Base-by-base conservation (phyloP, 768 basidiomycete genomes). In the Termitomyces sp. region DNA sequence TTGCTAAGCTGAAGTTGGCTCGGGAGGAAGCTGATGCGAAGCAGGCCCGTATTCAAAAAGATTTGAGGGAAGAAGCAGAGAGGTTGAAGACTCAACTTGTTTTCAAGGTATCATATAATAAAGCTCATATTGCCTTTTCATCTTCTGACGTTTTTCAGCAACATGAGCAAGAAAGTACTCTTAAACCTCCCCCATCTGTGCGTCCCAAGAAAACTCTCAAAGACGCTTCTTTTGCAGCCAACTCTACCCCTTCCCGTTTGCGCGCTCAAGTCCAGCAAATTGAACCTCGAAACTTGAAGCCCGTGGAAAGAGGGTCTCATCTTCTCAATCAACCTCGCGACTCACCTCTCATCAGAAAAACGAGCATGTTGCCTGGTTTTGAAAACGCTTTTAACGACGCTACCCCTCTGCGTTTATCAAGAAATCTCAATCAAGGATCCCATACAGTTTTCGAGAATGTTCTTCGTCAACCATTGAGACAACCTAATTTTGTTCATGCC, bases 11-110 rank as follows among this genome's bases (percentile, higher is more conserved):
- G 45, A 83, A 80, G 64, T 65, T 76, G 1, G 80, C 81, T 2
- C 87, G 82, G 60, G 83, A 84, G 51, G 81, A 82, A 54, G 77
- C 78, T 0, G 85, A 87, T 58, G 73, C 76, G 5, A 80, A 76
- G 58, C 80, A 82, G 55, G 63, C 68, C 4, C 74, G 81, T 52
- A 62, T 83, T 48, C 82, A 85, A 56, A 84, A 81, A 63, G 78
- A 84, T 45, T 72, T 83, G 70, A 82, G 82, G 60, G 81, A 78
- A 54, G 86, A 90, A 61, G 75, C 84, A 58, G 88, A 90, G 65
- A 79, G 84, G 11, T 63, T 88, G 53, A 84, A 79, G 62, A 87
- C 88, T 1, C 81, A 87, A 55, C 79, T 81, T 43, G 73, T 77
- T 22, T 90, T 91, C 74, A 87, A 81, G 70, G 88, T 87, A 69